These are phyloP conservation scores for Candida dubliniensis DNA, from an alignment of 1,139 yeast species.

Conservation along the genomic window DNA sequence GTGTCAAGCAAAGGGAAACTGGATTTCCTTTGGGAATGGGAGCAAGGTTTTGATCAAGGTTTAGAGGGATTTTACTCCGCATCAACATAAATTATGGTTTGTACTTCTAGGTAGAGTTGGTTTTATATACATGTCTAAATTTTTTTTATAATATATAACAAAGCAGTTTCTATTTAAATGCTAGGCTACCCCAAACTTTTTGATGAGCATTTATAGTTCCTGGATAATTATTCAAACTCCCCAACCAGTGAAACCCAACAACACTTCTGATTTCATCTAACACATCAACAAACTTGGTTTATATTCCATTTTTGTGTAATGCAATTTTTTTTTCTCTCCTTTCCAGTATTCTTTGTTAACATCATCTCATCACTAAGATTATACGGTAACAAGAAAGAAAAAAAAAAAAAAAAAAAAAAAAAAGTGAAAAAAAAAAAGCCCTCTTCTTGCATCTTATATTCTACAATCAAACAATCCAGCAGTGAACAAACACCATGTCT, in stretches of 20 bases:
- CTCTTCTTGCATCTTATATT: neutral
- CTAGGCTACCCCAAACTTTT: no score
- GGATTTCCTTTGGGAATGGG: constrained; percentile 79
- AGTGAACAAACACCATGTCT: constrained; percentile 35
- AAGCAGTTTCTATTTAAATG: no score
- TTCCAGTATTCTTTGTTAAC: neutral
- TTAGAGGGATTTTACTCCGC: constrained; percentile 29
- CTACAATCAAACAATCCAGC: neutral
- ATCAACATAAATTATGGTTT: neutral
- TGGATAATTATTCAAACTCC: no score
- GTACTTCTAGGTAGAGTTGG: no score
- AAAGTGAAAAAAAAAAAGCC: neutral
- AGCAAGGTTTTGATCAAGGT: constrained; percentile 76
- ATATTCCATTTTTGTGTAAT: neutral
- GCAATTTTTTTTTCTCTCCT: neutral
- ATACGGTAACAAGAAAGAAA: neutral
- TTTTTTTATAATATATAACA: no score
- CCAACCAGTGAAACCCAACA: no score
- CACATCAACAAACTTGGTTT: no score
- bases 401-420: constrained; percentile 3
- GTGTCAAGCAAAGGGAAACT: constrained; percentile 53
- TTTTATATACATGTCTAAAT: no score
- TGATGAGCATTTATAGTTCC: no score
- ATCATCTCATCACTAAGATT: constrained; percentile 10
- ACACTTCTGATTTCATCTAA: no score